Percentiles rank a stretch among this genome's conserved stretches.
Conservation (phyloP, 108 stramenopile species). For the Cyclotella baltica region DNA sequence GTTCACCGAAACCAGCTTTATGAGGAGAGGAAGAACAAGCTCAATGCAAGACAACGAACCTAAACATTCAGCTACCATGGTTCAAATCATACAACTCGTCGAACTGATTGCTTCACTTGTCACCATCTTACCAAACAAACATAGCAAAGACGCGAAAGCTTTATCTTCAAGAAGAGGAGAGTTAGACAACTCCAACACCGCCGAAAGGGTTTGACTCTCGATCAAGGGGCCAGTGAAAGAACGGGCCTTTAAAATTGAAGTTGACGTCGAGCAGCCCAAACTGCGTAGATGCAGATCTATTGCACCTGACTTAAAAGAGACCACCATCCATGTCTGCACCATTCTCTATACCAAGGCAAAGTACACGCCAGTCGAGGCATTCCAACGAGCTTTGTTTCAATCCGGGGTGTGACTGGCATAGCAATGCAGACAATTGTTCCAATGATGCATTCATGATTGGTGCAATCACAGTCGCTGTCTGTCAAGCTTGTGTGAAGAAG, state of each 20-base stretch:
- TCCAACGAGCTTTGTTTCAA: slow-evolving; percentile 88
- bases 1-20: slow-evolving; percentile 52
- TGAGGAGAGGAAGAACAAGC: slow-evolving; percentile 75
- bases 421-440: slow-evolving; percentile 81
- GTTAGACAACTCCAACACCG: slow-evolving; percentile 76
- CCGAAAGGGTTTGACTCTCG: slow-evolving; percentile 72
- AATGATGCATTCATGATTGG: slow-evolving; percentile 79
- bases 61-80: slow-evolving; percentile 97
- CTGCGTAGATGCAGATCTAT: slow-evolving; percentile 94
- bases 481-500: slow-evolving; percentile 63
- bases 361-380: slow-evolving; percentile 75
- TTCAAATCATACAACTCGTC: too few relatives aligned
- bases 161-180: slow-evolving; percentile 92
- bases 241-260: slow-evolving; percentile 73
- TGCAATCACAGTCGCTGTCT: slow-evolving; percentile 80
- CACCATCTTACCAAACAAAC: slow-evolving; percentile 73
- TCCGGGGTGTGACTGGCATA: slow-evolving; percentile 88
- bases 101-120: slow-evolving; percentile 70
- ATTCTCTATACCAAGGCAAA: slow-evolving; percentile 57
- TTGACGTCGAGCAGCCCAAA: slow-evolving; percentile 70
- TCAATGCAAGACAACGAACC: slow-evolving; percentile 88
- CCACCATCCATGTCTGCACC: slow-evolving; percentile 29
- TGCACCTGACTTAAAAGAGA: slow-evolving; percentile 81
- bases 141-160: slow-evolving; percentile 81
- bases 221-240: slow-evolving; percentile 64